Evolutionary conservation across 345 rosid species (phyloP).

Genomic region (Aquilaria sinensis): DNA sequence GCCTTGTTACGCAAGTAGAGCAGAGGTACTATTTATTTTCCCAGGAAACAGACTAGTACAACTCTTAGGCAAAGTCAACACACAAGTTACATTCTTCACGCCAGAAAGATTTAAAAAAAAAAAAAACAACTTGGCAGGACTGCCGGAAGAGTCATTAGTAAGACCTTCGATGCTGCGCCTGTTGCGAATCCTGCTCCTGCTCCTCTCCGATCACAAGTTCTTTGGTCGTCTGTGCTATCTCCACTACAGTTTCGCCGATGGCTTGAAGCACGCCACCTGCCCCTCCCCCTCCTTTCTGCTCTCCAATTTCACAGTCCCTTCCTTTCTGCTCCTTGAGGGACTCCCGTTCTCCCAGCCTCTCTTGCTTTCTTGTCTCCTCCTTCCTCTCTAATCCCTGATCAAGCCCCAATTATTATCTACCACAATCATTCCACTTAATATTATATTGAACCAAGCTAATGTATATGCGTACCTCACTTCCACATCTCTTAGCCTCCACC

Average conservation of each 20-base stretch:
- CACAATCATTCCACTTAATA: background rate
- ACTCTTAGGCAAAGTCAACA: too few relatives aligned
- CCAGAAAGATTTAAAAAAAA: too few relatives aligned
- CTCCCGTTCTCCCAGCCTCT: constrained; percentile 5
- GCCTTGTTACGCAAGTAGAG: too few relatives aligned
- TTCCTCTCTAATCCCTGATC: background rate
- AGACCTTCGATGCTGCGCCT: too few relatives aligned
- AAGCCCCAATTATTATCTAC: too few relatives aligned
- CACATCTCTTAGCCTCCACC: constrained; percentile 23
- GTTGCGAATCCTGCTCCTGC: background rate
- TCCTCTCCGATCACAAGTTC: constrained; percentile 36
- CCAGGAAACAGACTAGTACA: too few relatives aligned
- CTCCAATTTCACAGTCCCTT: background rate
- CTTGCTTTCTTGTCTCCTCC: constrained; percentile 2
- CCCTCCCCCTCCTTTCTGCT: constrained; percentile 11
- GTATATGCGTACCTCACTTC: constrained; percentile 22
- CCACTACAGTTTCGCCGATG: constrained; percentile 69
- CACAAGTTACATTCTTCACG: too few relatives aligned
- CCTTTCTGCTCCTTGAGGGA: background rate
- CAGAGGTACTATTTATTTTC: too few relatives aligned
- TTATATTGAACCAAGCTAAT: background rate
- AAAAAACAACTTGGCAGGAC: too few relatives aligned
- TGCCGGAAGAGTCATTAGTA: too few relatives aligned
- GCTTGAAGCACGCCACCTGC: constrained; percentile 45
- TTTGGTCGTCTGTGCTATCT: constrained; percentile 60